These are phyloP conservation scores for Houttuynia cordata DNA, from an alignment of 164 flowering plant genomes.

Conservation along the genomic window DNA sequence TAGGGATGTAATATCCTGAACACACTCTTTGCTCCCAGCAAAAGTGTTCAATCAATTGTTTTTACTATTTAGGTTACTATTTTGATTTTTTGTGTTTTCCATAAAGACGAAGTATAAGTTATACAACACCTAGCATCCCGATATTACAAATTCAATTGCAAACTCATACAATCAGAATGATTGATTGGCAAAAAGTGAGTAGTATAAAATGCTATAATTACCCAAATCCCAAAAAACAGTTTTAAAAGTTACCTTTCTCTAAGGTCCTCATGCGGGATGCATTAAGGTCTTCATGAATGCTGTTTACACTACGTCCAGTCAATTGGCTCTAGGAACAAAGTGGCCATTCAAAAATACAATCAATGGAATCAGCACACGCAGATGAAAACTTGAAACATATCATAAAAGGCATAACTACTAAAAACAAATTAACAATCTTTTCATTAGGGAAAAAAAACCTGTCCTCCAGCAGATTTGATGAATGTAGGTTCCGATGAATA, in stretches of 20 bases:
- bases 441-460: conserved; percentile 4
- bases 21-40: too few relatives aligned
- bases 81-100: too few relatives aligned
- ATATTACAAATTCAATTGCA: not conserved
- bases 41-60: too few relatives aligned
- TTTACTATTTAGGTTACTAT: too few relatives aligned
- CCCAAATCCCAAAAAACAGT: not conserved
- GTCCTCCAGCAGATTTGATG: conserved; percentile 7
- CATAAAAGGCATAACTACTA: not conserved
- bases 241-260: conserved; percentile 3
- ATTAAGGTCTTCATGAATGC: conserved; percentile 4
- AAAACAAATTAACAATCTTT: not conserved
- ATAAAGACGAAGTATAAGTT: not conserved
- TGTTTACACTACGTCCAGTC: conserved; percentile 4
- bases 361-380: not conserved
- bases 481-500: conserved; percentile 3
- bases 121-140: not conserved
- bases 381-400: not conserved
- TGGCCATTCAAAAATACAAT: not conserved
- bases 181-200: not conserved
- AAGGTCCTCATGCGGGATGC: conserved; percentile 9
- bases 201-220: not conserved
- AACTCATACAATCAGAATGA: not conserved
- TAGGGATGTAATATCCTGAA: too few relatives aligned
- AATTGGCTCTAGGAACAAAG: conserved; percentile 2